Conservation (phyloP, 306 rosid species). For the Trifolium dubium region DNA sequence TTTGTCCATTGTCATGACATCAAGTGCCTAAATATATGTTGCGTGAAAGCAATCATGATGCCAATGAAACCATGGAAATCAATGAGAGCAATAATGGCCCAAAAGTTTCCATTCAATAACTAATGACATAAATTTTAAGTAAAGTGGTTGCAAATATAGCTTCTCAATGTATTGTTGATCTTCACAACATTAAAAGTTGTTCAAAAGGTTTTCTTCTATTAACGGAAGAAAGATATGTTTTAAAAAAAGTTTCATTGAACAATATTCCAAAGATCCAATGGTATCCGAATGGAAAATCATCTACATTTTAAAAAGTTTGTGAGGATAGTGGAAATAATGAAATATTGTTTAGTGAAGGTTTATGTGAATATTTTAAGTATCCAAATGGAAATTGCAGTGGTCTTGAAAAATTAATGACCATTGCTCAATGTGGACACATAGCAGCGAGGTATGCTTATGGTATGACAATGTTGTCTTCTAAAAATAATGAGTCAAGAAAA, state of each 20-base stretch:
- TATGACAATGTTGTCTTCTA: background rate
- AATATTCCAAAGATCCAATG: background rate
- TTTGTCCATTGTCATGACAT: no score
- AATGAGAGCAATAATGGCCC: background rate
- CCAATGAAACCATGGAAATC: no score
- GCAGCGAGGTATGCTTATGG: constrained; percentile 39
- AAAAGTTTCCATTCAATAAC: background rate
- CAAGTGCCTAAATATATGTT: no score
- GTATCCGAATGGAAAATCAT: background rate
- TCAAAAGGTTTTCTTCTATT: background rate
- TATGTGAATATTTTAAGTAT: background rate
- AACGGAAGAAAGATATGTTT: background rate
- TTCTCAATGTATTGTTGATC: background rate
- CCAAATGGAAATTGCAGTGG: background rate
- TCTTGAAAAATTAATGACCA: background rate
- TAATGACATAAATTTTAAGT: background rate
- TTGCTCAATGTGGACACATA: background rate
- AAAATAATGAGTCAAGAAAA: background rate
- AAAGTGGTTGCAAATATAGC: background rate
- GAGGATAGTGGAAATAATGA: background rate
- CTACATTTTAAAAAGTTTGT: background rate
- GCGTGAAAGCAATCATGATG: no score
- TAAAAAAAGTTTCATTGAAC: background rate
- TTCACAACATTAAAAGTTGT: background rate
- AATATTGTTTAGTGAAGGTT: constrained; percentile 26